Conservation (phyloP, 1,284 basidiomycete species). For the Marasmius sp. region DNA sequence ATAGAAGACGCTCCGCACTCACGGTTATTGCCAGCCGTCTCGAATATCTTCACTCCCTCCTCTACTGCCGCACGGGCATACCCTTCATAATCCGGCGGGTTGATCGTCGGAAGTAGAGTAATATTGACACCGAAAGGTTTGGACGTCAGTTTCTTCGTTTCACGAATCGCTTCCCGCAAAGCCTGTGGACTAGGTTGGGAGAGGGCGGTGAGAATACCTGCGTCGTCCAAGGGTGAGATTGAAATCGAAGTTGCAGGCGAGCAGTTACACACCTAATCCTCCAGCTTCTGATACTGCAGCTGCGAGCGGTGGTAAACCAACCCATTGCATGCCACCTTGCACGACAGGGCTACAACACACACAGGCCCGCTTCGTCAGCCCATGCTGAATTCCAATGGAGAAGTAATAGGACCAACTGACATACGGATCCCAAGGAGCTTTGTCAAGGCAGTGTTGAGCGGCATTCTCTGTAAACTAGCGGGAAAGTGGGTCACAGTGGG, state of each 20-base stretch:
- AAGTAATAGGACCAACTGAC: slow-evolving; percentile 31
- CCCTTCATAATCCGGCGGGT: slow-evolving; percentile 87
- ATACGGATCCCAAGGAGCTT: slow-evolving; percentile 56
- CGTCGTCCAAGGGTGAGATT: background rate
- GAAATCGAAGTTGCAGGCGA: background rate
- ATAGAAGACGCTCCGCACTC: slow-evolving; percentile 22
- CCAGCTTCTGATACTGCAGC: slow-evolving; percentile 88
- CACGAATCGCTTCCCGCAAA: slow-evolving; percentile 80
- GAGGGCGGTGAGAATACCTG: slow-evolving; percentile 82
- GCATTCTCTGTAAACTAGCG: slow-evolving; percentile 22
- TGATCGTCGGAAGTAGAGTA: slow-evolving; percentile 87
- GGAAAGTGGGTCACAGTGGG: background rate
- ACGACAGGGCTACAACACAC: slow-evolving; percentile 58
- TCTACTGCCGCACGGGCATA: slow-evolving; percentile 83
- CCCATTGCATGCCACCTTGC: slow-evolving; percentile 90
- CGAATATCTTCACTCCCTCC: slow-evolving; percentile 87
- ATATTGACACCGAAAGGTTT: slow-evolving; percentile 92
- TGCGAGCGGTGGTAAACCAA: slow-evolving; percentile 71
- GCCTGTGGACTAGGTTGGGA: slow-evolving; percentile 88
- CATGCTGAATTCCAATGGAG: background rate
- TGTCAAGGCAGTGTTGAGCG: slow-evolving; percentile 48
- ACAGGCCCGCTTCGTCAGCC: slow-evolving; percentile 1
- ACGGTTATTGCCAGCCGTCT: slow-evolving; percentile 94
- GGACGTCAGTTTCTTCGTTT: slow-evolving; percentile 68
- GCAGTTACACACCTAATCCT: slow-evolving; percentile 8